Evolutionary conservation across 2,329 filamentous ascomycete species (phyloP), one percentile per base, ranked within the genome.

Genomic region (Exophiala sp.): DNA sequence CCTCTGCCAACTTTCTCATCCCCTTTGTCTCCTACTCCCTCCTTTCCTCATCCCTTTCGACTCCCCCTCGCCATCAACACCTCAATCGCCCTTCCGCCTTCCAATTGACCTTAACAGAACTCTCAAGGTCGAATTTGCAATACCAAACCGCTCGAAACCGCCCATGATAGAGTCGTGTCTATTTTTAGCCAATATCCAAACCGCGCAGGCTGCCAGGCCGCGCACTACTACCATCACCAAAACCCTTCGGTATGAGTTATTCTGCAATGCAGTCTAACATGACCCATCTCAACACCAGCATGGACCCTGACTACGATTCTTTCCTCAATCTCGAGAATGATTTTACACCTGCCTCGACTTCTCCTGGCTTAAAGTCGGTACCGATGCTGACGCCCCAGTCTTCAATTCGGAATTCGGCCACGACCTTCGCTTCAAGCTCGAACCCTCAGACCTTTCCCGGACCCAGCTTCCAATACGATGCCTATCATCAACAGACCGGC

Each of bases 401-500:
- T 5, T 64, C 69, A 23, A 59, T 70, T 46, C 59, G 65, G 40
- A 62, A 62, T 43, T 62, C 67, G 34, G 64, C 70, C n/a, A 65
- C 64, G 49, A 63, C 58, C 41, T 67, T 69, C 51, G 63, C 65
- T 16, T 67, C 61, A 34, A 63, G 62, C 54, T 67, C 69, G 50
- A 66, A 65, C 21, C 78, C 83, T 55, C 77, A 77, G 58, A 71
- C 77, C 16, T 80, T 90, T 64, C 82, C 81, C 41, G 87, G 82
- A 29, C 91, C 93, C 7, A 95, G 88, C 68, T 90, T 96, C 72
- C 88, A 95, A 70, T 97, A 97, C 75, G 87, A 89, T 63, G 82
- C 88, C 65, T 94, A 96, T 74, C 87, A 88, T 72, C 93, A 98
- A 67, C 90, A 96, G 73, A 96, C 93, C 2, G 89, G 90, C 57